phyloP scores from a whole-genome alignment of 805 yeast species.

The Nakazawaea ambrosiae region DNA sequence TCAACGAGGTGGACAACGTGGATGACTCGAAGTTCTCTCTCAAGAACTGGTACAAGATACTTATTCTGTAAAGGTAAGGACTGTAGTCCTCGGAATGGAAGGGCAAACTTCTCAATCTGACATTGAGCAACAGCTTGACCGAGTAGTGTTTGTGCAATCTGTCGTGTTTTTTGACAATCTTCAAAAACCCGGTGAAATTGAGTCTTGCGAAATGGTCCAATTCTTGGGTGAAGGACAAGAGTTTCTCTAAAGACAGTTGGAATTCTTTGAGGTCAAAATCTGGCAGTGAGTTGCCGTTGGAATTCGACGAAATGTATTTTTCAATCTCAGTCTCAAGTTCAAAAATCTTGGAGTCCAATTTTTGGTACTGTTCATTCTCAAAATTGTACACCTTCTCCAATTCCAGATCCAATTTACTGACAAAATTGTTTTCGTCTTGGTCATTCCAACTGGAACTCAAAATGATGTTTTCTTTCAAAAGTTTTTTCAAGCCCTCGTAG shows the following conservation, averaged over 20 bases:
- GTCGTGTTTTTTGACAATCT: slow-evolving; percentile 95
- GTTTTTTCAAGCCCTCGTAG: slow-evolving; percentile 58
- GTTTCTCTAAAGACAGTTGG: slow-evolving; percentile 64
- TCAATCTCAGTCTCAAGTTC: slow-evolving; percentile 56
- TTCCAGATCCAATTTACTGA: slow-evolving; percentile 57
- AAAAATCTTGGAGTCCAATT: slow-evolving; percentile 57
- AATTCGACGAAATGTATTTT: slow-evolving; percentile 21
- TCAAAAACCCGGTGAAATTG: slow-evolving; percentile 91
- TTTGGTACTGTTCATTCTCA: slow-evolving; percentile 61
- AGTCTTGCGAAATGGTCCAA: slow-evolving; percentile 85
- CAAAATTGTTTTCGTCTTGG: slow-evolving; percentile 65
- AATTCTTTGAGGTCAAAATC: slow-evolving; percentile 26
- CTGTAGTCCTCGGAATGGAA: slow-evolving; percentile 93
- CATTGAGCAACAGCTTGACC: slow-evolving; percentile 85
- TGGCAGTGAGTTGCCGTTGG: too few species aligned
- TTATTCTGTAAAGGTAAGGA: slow-evolving; percentile 78
- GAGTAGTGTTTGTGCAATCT: slow-evolving; percentile 80
- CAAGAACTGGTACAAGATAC: slow-evolving; percentile 73
- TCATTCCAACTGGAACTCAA: slow-evolving; percentile 48
- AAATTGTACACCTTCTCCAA: slow-evolving; percentile 73
- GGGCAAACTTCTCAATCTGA: slow-evolving; percentile 80
- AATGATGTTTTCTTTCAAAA: slow-evolving; percentile 62
- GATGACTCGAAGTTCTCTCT: slow-evolving; percentile 49
- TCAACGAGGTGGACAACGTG: slow-evolving; percentile 27
- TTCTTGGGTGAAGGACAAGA: slow-evolving; percentile 70